Percentiles rank a stretch among this genome's conserved stretches.
phyloP scores from a whole-genome alignment of 345 rosid genomes.

The Melaleuca quinquenervia region DNA sequence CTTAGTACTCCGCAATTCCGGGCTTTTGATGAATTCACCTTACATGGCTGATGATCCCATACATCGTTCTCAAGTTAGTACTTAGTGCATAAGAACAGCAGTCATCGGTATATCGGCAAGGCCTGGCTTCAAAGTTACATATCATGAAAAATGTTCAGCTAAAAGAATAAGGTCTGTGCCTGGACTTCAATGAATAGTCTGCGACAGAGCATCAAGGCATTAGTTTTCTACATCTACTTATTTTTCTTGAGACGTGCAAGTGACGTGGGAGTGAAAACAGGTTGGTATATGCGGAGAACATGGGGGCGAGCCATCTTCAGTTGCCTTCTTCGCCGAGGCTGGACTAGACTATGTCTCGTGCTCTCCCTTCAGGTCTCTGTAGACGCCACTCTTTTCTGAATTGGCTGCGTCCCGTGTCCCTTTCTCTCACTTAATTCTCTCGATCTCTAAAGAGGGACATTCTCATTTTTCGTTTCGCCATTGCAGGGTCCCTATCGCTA shows the following conservation, averaged over 20 bases:
- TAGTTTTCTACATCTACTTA: background rate
- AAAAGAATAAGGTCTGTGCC: background rate
- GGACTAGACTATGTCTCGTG: conserved; percentile 97
- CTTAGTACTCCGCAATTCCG: too few relatives aligned
- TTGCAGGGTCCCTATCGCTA: conserved; percentile 78
- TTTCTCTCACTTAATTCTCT: background rate
- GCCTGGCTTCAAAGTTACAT: background rate
- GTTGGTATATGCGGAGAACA: conserved; percentile 98
- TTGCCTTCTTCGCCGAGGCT: conserved; percentile 76
- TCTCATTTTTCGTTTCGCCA: background rate
- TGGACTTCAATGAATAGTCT: background rate
- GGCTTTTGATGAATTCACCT: background rate
- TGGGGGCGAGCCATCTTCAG: conserved; percentile 96
- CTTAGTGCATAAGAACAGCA: background rate
- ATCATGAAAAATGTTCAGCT: background rate
- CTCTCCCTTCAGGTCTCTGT: conserved; percentile 79
- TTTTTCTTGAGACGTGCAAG: background rate
- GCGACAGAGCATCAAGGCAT: accelerated
- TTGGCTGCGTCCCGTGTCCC: background rate
- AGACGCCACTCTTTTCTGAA: background rate
- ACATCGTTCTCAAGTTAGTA: background rate
- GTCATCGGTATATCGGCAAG: background rate
- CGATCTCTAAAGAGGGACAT: background rate
- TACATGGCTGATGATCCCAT: background rate
- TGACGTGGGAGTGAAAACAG: conserved; percentile 18